Evolutionary conservation across 306 rosid species (phyloP).

Genomic region (Glycine tomentella): DNA sequence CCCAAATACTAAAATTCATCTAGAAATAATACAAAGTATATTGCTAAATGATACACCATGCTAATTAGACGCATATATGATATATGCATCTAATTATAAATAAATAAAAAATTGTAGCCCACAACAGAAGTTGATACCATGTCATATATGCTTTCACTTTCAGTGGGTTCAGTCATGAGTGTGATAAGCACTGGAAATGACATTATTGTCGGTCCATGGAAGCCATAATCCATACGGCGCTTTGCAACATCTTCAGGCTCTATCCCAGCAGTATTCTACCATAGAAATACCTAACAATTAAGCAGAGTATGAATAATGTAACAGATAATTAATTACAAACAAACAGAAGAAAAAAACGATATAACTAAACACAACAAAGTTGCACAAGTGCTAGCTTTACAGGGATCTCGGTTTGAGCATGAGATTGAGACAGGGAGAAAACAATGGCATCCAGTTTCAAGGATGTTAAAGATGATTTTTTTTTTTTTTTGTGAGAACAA

Average conservation of each 20-base stretch:
- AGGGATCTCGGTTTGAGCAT: conserved; percentile 1
- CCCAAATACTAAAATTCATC: no score
- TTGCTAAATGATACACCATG: no score
- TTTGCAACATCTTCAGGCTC: conserved; percentile 97
- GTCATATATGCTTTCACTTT: conserved; percentile 82
- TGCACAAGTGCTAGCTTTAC: neutral
- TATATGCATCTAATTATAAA: no score
- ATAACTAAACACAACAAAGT: conserved; percentile 2
- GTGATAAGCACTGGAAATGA: conserved; percentile 99
- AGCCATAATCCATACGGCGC: conserved; percentile 97
- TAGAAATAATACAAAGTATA: no score
- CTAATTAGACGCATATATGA: no score
- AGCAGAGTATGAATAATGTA: conserved; percentile 25
- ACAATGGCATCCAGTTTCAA: conserved; percentile 18
- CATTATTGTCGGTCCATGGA: conserved; percentile 91
- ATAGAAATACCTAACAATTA: conserved; percentile 39
- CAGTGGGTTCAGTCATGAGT: conserved; percentile 98
- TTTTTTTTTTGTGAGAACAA: neutral
- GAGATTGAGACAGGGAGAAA: neutral
- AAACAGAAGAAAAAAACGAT: neutral
- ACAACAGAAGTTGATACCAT: no score
- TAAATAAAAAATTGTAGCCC: no score
- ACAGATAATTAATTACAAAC: conserved; percentile 12
- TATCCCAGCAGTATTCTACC: conserved; percentile 85
- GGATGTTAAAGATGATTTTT: neutral